These are phyloP conservation scores for Trametes hirsuta DNA, from an alignment of 1,284 basidiomycete species.

Conservation along the genomic window DNA sequence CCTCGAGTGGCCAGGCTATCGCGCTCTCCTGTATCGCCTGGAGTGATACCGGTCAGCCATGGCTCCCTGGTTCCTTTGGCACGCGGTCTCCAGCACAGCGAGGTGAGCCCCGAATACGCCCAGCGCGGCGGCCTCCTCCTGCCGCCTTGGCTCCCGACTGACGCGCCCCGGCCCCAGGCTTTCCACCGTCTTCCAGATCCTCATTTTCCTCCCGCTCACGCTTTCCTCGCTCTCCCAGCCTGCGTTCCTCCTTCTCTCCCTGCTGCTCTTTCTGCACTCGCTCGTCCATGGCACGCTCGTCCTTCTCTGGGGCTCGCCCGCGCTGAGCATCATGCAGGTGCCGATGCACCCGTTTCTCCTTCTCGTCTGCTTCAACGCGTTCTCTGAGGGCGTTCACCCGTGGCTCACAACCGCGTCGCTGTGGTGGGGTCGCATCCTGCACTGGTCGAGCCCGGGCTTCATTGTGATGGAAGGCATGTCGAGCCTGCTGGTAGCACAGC, in stretches of 20 bases:
- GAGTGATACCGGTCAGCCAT: conserved; percentile 24
- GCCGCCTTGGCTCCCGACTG: background rate
- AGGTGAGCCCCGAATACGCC: conserved; percentile 45
- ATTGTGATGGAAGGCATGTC: conserved; percentile 84
- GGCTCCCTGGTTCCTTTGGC: conserved; percentile 65
- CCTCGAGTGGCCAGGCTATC: conserved; percentile 18
- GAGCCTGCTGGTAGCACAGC: conserved; percentile 80
- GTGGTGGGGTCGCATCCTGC: conserved; percentile 76
- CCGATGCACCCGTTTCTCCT: conserved; percentile 82
- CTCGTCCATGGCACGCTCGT: conserved; percentile 76
- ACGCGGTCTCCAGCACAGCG: conserved; percentile 64
- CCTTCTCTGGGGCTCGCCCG: conserved; percentile 65
- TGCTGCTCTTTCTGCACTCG: conserved; percentile 75
- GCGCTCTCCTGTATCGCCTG: conserved; percentile 22
- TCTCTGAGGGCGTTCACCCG: conserved; percentile 66
- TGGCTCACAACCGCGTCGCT: conserved; percentile 56
- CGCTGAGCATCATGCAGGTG: conserved; percentile 74
- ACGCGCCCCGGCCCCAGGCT: conserved; percentile 46
- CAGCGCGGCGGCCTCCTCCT: conserved; percentile 1
- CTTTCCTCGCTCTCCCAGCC: conserved; percentile 78
- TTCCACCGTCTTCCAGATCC: conserved; percentile 77
- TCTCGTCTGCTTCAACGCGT: conserved; percentile 79
- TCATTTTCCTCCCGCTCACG: conserved; percentile 83
- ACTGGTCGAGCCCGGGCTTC: conserved; percentile 76
- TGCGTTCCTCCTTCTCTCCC: conserved; percentile 80